Conservation (phyloP, 306 rosid genomes). For the Lathyrus aphaca region DNA sequence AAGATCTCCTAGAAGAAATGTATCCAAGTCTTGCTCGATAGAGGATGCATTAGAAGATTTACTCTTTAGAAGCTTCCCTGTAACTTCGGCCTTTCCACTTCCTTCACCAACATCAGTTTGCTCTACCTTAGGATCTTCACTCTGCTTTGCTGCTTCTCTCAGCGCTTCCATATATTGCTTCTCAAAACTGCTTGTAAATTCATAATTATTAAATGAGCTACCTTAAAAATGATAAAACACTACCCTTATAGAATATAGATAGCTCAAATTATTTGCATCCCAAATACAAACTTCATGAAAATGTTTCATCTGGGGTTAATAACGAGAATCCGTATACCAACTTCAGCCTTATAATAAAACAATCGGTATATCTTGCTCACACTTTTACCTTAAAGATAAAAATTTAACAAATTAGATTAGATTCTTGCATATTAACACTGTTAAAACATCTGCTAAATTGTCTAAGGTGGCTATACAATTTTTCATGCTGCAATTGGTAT, state of each 20-base stretch:
- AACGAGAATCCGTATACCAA: too few relatives aligned
- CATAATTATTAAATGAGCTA: slow-evolving; percentile 29
- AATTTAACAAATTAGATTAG: background rate
- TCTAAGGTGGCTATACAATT: slow-evolving; percentile 3
- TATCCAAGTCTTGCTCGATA: slow-evolving; percentile 84
- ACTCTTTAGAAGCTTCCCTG: slow-evolving; percentile 55
- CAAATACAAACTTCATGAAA: slow-evolving; percentile 9
- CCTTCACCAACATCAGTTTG: slow-evolving; percentile 55
- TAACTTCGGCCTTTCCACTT: slow-evolving; percentile 57
- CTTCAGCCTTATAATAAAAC: background rate
- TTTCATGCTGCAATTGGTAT: background rate
- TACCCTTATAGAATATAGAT: background rate
- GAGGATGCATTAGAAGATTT: slow-evolving; percentile 68
- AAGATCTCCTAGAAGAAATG: slow-evolving; percentile 94
- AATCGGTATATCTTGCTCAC: slow-evolving; percentile 7
- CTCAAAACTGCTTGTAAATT: slow-evolving; percentile 66
- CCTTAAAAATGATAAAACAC: too few relatives aligned
- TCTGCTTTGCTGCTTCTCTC: slow-evolving; percentile 66
- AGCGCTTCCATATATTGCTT: slow-evolving; percentile 83
- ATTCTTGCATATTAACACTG: background rate
- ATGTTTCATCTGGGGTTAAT: background rate
- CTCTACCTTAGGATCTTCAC: slow-evolving; percentile 48
- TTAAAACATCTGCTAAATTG: background rate
- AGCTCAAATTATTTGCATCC: background rate
- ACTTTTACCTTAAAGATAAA: background rate